Evolutionary conservation across 2,329 filamentous ascomycete genomes (phyloP).

Genomic region (Geosmithia flava): DNA sequence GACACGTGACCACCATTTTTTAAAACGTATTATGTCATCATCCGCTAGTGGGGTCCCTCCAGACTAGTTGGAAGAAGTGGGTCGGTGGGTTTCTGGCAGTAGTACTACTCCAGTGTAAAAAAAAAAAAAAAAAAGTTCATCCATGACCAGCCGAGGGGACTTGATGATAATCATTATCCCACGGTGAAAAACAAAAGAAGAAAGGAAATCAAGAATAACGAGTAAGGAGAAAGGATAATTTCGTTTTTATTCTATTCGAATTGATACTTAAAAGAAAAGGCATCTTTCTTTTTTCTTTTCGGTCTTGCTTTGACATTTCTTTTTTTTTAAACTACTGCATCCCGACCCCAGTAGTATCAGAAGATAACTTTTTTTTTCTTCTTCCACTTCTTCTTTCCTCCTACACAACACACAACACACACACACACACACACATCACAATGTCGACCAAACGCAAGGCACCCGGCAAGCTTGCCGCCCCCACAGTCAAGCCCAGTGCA

Average conservation of each 20-base stretch:
- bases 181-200: not conserved
- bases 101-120: conserved; percentile 1
- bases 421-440: conserved; percentile 9
- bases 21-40: conserved; percentile 4
- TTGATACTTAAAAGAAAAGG: not conserved
- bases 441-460: conserved; percentile 53
- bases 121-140: conserved; percentile 8
- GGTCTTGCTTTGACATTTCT: not conserved
- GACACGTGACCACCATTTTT: not conserved
- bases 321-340: not conserved
- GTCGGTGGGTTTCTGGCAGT: not conserved
- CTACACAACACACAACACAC: not conserved
- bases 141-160: not conserved
- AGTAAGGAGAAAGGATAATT: not conserved
- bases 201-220: not conserved
- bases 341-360: not conserved
- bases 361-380: not conserved
- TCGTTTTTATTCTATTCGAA: not conserved
- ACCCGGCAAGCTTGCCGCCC: conserved; percentile 42
- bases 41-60: not conserved
- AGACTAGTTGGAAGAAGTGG: not conserved
- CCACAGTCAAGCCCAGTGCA: conserved; percentile 39
- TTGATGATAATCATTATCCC: not conserved
- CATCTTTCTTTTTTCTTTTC: not conserved
- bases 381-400: too few species aligned